Percentiles rank a stretch among this genome's conserved stretches.
Evolutionary conservation across 257 asterid species (phyloP).

Genomic region (Verbena officinalis): DNA sequence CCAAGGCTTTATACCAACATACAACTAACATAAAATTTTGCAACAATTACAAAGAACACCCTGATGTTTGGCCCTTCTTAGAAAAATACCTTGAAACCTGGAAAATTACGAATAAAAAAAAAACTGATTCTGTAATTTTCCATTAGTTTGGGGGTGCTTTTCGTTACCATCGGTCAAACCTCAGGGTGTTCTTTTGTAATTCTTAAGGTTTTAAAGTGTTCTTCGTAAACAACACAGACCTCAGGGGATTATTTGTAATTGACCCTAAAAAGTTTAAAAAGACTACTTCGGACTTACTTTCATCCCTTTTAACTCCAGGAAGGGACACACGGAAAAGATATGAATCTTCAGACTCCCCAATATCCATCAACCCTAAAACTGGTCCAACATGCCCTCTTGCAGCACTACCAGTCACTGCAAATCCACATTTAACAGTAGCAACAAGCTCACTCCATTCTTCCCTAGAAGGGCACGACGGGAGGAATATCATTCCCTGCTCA

Average conservation of each 20-base stretch:
- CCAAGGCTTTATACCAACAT: neutral
- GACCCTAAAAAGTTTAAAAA: neutral
- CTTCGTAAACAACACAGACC: too few relatives aligned
- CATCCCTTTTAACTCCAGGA: constrained; percentile 89
- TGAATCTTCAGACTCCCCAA: constrained; percentile 76
- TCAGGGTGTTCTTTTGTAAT: too few relatives aligned
- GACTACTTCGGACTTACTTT: constrained; percentile 49
- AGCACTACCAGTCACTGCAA: constrained; percentile 73
- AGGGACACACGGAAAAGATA: constrained; percentile 86
- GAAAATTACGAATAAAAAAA: too few relatives aligned
- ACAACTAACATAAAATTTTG: neutral
- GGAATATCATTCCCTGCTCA: constrained; percentile 54
- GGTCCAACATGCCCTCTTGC: constrained; percentile 69
- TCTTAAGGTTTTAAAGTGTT: too few relatives aligned
- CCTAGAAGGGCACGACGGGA: constrained; percentile 62
- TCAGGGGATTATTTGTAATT: too few relatives aligned
- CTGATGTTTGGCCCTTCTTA: too few relatives aligned
- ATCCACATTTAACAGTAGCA: constrained; percentile 56
- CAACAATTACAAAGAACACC: too few relatives aligned
- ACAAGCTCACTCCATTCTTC: constrained; percentile 66
- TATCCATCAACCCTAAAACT: constrained; percentile 67
- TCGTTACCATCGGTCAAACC: too few relatives aligned
- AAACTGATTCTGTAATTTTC: too few relatives aligned
- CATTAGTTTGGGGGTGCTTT: too few relatives aligned
- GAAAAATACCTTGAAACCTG: too few relatives aligned